Conservation (phyloP, 768 basidiomycete genomes). For the Trichaptum fuscoviolaceum region DNA sequence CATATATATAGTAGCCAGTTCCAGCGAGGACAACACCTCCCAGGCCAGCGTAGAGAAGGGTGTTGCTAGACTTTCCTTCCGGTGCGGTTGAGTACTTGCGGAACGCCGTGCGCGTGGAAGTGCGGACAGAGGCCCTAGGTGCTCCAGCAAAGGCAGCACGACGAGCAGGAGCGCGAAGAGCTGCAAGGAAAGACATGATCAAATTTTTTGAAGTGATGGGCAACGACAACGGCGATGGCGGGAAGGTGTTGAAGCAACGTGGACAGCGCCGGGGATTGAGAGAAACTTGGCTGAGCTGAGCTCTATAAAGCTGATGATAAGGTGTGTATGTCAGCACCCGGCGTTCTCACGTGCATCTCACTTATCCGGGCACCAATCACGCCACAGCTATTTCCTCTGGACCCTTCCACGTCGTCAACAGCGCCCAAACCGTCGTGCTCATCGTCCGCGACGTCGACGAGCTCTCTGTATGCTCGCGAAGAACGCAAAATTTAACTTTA, state of each 20-base stretch:
- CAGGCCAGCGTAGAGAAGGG: conserved; percentile 52
- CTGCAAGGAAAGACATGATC: background rate
- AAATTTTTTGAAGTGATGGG: background rate
- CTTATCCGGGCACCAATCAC: background rate
- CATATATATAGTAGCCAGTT: conserved; percentile 58
- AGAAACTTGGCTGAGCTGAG: background rate
- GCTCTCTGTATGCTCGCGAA: background rate
- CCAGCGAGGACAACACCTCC: conserved; percentile 58
- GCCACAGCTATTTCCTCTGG: background rate
- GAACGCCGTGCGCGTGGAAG: conserved; percentile 29
- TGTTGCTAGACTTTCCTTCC: conserved; percentile 45
- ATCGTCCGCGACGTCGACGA: background rate
- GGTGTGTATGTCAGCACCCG: background rate
- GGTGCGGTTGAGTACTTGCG: conserved; percentile 55
- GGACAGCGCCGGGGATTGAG: background rate
- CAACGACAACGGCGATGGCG: background rate
- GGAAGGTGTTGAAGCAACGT: background rate
- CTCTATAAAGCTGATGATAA: background rate
- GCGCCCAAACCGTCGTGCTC: background rate
- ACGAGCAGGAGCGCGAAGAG: conserved; percentile 14
- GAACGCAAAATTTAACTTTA: background rate
- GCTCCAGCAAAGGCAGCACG: conserved; percentile 14
- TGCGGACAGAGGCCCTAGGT: conserved; percentile 25
- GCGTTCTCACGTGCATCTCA: background rate
- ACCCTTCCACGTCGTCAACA: background rate